Evolutionary conservation across 495 filamentous ascomycete genomes (phyloP), one percentile per base, ranked within the genome.

Genomic region (Aspergillus affinis): DNA sequence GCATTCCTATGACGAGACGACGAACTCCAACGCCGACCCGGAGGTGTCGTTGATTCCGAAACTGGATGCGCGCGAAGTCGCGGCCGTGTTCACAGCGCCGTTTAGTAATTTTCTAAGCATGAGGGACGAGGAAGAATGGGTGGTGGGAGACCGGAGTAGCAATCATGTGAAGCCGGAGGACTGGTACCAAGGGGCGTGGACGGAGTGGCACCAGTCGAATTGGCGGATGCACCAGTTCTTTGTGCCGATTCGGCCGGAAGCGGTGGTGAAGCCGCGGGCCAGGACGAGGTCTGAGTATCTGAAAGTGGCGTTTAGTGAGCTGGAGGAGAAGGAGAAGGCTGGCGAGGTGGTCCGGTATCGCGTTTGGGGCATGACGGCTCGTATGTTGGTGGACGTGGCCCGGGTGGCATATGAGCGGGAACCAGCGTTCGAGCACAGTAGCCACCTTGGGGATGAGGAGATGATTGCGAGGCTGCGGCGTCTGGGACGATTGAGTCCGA

Each of bases 321-420:
- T 80, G n/a, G 70, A 76, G 54, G 73, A 73, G 21, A 75, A 74
- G 30, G 75, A 81, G 66, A 73, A 78, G 20, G 47, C 70, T 2
- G 66, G 70, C 1, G 69, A 76, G 18, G 60, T 82, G 9, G 78
- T 77, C 50, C 78, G 86, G 18, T 93, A 92, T 69, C 83, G 88
- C 20, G 90, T 97, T 7, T 96, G 90, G 79, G 92, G 92, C 19
- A 93, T 96, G 90, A 97, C 93, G 50, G 92, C 90, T 8, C 77
- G 91, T 45, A 93, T 96, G 29, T 65, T 96, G 45, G 89, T 96
- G 4, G 93, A 97, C 72, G 87, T 88, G 4, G 92, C 93, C 10
- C 81, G 90, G 48, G 77, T 96, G 13, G 93, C 93, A 46, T 97
- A 93, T 71, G 86, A 72, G 3, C 77, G 85, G 73, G 84, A 90